Percentiles rank a stretch among this genome's conserved stretches.
Evolutionary conservation across 2,329 filamentous ascomycete genomes (phyloP).

Genomic region (Xylaria polymorpha): DNA sequence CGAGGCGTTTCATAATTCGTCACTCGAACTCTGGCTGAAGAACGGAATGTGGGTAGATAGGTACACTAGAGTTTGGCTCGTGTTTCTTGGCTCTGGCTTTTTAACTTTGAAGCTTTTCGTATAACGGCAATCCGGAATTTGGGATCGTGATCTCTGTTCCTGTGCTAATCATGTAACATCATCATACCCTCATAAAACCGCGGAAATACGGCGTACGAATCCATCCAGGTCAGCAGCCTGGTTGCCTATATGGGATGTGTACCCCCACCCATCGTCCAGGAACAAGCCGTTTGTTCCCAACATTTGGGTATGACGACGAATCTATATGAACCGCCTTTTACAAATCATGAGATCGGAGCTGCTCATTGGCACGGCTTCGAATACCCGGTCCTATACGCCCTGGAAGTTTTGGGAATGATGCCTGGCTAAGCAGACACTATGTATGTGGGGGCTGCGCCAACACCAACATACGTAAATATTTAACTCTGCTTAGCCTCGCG

Average conservation of each 20-base stretch:
- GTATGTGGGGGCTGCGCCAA: background rate
- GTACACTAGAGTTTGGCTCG: background rate
- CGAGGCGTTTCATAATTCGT: slow-evolving; percentile 3
- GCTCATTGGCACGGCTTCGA: background rate
- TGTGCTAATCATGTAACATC: background rate
- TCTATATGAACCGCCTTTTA: background rate
- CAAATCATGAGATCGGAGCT: background rate
- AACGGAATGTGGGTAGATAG: background rate
- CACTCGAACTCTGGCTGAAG: background rate
- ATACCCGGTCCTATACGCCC: background rate
- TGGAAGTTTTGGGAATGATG: background rate
- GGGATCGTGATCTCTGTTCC: too few species aligned
- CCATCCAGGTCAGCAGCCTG: background rate
- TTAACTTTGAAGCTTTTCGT: background rate
- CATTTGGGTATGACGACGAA: background rate
- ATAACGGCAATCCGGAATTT: background rate
- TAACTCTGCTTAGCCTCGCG: background rate
- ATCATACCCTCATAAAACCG: background rate
- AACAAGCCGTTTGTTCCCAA: background rate
- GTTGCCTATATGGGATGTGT: background rate
- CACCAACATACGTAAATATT: background rate
- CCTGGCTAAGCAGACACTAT: background rate
- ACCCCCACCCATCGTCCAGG: background rate
- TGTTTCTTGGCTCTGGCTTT: background rate
- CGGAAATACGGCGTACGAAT: background rate